These are phyloP conservation scores for Colletotrichum sp. DNA, from an alignment of 2,329 filamentous ascomycete genomes.

Conservation along the genomic window DNA sequence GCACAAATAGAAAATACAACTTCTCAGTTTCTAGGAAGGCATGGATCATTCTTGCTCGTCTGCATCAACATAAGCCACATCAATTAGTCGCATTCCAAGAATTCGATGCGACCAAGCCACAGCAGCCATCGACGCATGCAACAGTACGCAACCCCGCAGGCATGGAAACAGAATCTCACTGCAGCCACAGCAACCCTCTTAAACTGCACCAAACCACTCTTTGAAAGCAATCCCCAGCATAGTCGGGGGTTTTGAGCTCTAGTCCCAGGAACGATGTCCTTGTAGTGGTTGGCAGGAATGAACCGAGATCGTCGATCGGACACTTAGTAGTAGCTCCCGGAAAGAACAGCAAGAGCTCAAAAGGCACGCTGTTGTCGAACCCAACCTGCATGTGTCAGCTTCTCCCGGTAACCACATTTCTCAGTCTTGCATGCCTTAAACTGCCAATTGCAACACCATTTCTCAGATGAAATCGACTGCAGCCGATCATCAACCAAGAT, in stretches of 20 bases:
- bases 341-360: background rate
- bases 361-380: background rate
- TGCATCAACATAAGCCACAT: background rate
- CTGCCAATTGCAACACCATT: background rate
- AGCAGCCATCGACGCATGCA: background rate
- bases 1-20: background rate
- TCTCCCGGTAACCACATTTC: background rate
- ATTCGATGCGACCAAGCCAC: background rate
- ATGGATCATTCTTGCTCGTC: background rate
- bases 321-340: background rate
- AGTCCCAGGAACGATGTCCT: background rate
- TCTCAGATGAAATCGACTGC: background rate
- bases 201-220: background rate
- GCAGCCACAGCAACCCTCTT: background rate
- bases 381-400: background rate
- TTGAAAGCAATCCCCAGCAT: background rate
- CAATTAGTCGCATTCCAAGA: background rate
- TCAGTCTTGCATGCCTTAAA: background rate
- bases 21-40: background rate
- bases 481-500: background rate
- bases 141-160: background rate
- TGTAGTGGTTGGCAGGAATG: background rate
- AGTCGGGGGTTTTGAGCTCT: background rate
- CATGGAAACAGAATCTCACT: background rate
- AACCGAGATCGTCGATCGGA: background rate